Conservation (phyloP, 495 filamentous ascomycete genomes). For the Friedmanniomyces simplex region DNA sequence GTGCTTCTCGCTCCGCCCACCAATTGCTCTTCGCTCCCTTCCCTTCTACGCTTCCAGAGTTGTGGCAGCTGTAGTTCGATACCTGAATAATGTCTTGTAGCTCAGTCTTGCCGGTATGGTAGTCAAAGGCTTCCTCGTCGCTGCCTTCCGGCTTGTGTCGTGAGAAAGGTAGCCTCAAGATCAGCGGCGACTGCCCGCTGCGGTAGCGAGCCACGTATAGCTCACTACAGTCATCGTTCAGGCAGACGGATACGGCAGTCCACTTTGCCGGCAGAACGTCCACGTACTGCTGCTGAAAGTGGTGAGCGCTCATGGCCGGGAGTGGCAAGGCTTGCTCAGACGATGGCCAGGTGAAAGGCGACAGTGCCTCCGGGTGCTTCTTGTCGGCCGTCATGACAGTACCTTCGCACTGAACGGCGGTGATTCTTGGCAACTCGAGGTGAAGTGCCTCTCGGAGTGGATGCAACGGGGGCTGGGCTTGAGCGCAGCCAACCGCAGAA, state of each 20-base stretch:
- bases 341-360: conserved; percentile 39
- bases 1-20: conserved; percentile 74
- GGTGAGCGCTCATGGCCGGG: conserved; percentile 31
- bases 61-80: conserved; percentile 74
- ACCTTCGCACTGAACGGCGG: conserved; percentile 49
- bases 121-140: conserved; percentile 66
- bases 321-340: conserved; percentile 27
- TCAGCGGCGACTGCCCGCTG: conserved; percentile 62
- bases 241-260: conserved; percentile 74
- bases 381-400: conserved; percentile 42
- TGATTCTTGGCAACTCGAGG: conserved; percentile 49
- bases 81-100: conserved; percentile 69
- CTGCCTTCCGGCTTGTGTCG: conserved; percentile 75
- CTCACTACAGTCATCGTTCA: conserved; percentile 70
- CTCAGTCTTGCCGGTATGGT: conserved; percentile 63
- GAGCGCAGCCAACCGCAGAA: conserved; percentile 39
- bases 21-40: conserved; percentile 62
- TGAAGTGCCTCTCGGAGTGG: conserved; percentile 17
- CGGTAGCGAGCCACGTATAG: conserved; percentile 73
- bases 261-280: conserved; percentile 74
- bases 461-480: background rate
- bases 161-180: conserved; percentile 72
- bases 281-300: conserved; percentile 59
- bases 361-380: conserved; percentile 20
- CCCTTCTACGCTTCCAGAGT: conserved; percentile 47